Conservation (phyloP, 306 rosid species). For the Dicorynia guianensis region DNA sequence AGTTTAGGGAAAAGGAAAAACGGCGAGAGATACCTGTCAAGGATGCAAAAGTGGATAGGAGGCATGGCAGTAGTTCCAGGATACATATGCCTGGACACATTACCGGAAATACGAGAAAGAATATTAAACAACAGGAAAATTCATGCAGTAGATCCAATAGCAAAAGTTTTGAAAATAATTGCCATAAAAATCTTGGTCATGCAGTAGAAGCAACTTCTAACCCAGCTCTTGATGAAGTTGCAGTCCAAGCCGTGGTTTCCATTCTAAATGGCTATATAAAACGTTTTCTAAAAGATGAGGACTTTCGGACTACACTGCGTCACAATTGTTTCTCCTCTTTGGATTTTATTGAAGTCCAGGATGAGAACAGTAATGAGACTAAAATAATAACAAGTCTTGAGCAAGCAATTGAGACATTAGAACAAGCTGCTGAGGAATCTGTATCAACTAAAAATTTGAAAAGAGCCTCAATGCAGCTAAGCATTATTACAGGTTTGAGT, state of each 20-base stretch:
- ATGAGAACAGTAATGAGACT: slow-evolving; percentile 47
- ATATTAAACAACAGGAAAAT: slow-evolving; percentile 1
- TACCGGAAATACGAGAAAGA: slow-evolving; percentile 17
- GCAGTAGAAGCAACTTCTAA: slow-evolving; percentile 27
- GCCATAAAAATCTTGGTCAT: slow-evolving; percentile 21
- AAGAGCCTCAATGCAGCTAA: slow-evolving; percentile 66
- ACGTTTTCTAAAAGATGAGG: slow-evolving; percentile 66
- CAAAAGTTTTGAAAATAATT: slow-evolving; percentile 32
- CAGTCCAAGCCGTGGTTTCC: slow-evolving; percentile 71
- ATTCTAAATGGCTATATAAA: slow-evolving; percentile 69
- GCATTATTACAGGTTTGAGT: slow-evolving; percentile 74
- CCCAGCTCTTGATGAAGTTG: slow-evolving; percentile 54
- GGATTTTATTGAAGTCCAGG: slow-evolving; percentile 48
- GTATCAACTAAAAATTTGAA: slow-evolving; percentile 55
- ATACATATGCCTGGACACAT: slow-evolving; percentile 26
- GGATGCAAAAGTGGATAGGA: slow-evolving; percentile 21
- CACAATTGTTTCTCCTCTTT: slow-evolving; percentile 65
- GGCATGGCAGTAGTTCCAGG: slow-evolving; percentile 31
- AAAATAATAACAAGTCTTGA: slow-evolving; percentile 69
- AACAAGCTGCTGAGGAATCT: slow-evolving; percentile 58
- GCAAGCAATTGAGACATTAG: slow-evolving; percentile 76
- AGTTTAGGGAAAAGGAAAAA: slow-evolving; percentile 14
- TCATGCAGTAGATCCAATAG: slow-evolving; percentile 28
- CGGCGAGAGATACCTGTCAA: slow-evolving; percentile 10
- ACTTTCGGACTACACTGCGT: slow-evolving; percentile 56